Conservation (phyloP, 257 asterid genomes). For the Asclepias syriaca region DNA sequence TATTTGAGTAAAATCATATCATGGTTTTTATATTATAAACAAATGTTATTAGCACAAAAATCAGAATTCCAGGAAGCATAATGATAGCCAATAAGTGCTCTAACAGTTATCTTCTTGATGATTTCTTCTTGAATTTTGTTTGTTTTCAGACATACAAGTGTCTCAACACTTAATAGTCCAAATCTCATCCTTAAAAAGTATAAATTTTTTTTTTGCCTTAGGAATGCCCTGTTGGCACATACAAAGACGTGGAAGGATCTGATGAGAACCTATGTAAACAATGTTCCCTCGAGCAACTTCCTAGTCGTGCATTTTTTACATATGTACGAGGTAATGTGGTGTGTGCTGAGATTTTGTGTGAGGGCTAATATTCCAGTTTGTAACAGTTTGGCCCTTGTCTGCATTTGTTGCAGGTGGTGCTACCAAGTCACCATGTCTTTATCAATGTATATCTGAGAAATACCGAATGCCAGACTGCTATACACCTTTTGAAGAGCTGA, state of each 20-base stretch:
- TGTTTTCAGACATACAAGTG: background rate
- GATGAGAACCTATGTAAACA: slow-evolving; percentile 66
- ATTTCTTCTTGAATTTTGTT: background rate
- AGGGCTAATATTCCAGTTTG: slow-evolving; percentile 7
- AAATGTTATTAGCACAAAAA: background rate
- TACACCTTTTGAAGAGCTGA: slow-evolving; percentile 91
- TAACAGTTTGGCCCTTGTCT: slow-evolving; percentile 20
- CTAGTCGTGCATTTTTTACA: slow-evolving; percentile 74
- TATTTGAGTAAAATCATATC: background rate
- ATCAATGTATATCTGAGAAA: slow-evolving; percentile 74
- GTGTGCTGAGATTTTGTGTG: slow-evolving; percentile 14
- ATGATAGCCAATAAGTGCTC: background rate
- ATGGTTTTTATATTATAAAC: background rate
- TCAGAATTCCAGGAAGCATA: background rate
- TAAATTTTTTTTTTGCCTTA: slow-evolving; percentile 4
- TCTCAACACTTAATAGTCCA: background rate
- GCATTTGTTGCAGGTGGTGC: slow-evolving; percentile 74
- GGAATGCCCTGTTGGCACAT: slow-evolving; percentile 94
- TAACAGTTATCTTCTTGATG: background rate
- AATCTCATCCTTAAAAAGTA: background rate
- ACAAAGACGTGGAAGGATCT: slow-evolving; percentile 80
- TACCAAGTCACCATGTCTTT: slow-evolving; percentile 66
- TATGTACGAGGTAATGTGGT: slow-evolving; percentile 69
- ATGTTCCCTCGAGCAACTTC: slow-evolving; percentile 71
- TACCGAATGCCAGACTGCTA: slow-evolving; percentile 79